A percentile compares a stretch with the other conserved stretches of the same genome.
phyloP scores from a whole-genome alignment of 352 stramenopile genomes.

The Globisporangium alternatum region DNA sequence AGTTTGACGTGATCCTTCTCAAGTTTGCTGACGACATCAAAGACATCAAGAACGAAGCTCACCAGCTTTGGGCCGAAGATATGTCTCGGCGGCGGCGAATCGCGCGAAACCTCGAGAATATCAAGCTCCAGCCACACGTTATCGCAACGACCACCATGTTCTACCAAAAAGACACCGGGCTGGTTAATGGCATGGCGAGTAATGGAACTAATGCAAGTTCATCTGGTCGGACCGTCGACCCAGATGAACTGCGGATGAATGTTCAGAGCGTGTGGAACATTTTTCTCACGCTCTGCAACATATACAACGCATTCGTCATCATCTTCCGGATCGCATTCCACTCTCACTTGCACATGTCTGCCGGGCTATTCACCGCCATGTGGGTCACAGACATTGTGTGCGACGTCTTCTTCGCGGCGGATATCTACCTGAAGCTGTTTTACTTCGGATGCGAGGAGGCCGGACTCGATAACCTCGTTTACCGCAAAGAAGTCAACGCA shows the following conservation, averaged over 20 bases:
- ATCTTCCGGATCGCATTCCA: slow-evolving; percentile 75
- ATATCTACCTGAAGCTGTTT: slow-evolving; percentile 71
- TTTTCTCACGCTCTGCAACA: slow-evolving; percentile 48
- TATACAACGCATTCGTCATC: slow-evolving; percentile 65
- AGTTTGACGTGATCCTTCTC: slow-evolving; percentile 61
- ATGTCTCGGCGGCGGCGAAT: slow-evolving; percentile 31
- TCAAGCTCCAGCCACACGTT: slow-evolving; percentile 57
- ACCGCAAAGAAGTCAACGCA: slow-evolving; percentile 26
- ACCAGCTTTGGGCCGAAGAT: slow-evolving; percentile 38
- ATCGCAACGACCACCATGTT: slow-evolving; percentile 50
- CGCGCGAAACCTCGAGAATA: slow-evolving; percentile 37
- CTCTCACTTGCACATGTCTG: slow-evolving; percentile 36
- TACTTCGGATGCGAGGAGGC: slow-evolving; percentile 56
- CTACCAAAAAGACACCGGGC: slow-evolving; percentile 37
- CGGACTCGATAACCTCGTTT: slow-evolving; percentile 42
- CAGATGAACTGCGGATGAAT: slow-evolving; percentile 23
- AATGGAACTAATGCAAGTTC: background rate
- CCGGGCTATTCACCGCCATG: slow-evolving; percentile 19
- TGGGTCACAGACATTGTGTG: slow-evolving; percentile 46
- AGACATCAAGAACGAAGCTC: slow-evolving; percentile 49
- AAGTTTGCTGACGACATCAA: slow-evolving; percentile 61
- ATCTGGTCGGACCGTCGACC: background rate
- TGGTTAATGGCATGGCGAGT: background rate
- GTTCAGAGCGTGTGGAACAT: slow-evolving; percentile 44
- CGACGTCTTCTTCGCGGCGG: slow-evolving; percentile 44